Evolutionary conservation across 1,284 basidiomycete species (phyloP), one percentile per base, ranked within the genome.

Genomic region (Hypsizygus ulmarius): DNA sequence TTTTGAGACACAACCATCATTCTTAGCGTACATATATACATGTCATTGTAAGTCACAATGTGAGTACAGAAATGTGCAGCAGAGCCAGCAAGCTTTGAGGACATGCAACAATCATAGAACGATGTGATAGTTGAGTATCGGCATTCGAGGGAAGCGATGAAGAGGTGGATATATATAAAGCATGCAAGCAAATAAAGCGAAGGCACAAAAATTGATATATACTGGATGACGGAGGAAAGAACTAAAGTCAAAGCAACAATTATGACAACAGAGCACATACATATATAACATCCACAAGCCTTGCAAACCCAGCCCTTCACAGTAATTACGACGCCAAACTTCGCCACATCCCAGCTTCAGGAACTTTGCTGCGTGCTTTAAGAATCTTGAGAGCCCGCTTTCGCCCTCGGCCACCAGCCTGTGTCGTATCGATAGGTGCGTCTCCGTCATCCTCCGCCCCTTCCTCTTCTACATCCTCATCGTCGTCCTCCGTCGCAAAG

Each of bases 301-400:
- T 10, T 27, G 9, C 19, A 11, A 30, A 14, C 28, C 40, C 33
- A 25, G 14, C 28, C 25, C 12, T n/a, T 21, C 33, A 11, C 29
- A 28, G 6, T 34, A 8, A 29, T 58, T 53, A 67, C 43, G 58
- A 73, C 39, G 81, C 84, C 58, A 89, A 67, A 71, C 86, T 90
- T 59, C 85, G 75, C 86, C 86, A 90, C 84, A 90, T 87, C 19
- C 82, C 81, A 35, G 74, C 79, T 53, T 74, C 78, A 9, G 83
- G 84, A 25, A 86, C 50, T 60, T 74, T 70, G 53, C 74, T 81
- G 39, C 81, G 71, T 14, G 77, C 78, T 61, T 86, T 73, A 44
- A 89, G 66, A 43, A 89, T 89, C 66, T 74, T 80, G 51, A 83
- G 60, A 1, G 86, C 86, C 42, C 73, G 75, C 54, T 73, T 74